Conservation (phyloP, 225 moss, liverwort and hornwort genomes). For the Marchantia paleacea region DNA sequence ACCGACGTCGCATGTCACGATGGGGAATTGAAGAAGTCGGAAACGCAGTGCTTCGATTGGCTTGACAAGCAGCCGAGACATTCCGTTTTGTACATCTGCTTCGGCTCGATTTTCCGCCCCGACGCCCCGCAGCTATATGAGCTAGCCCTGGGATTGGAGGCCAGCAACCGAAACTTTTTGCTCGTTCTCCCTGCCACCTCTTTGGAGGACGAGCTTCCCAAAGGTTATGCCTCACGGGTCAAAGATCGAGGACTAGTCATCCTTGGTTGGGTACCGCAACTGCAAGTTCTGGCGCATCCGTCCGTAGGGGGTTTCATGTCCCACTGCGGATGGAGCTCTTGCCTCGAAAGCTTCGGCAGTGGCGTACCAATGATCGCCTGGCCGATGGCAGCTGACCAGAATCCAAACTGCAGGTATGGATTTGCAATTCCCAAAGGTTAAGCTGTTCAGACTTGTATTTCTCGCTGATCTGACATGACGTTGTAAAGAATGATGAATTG, state of each 20-base stretch:
- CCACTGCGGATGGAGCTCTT: conserved; percentile 50
- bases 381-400: conserved; percentile 34
- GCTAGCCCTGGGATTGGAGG: conserved; percentile 1
- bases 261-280: conserved; percentile 32
- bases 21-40: neutral
- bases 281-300: conserved; percentile 30
- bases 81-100: conserved; percentile 8
- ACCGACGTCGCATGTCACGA: neutral
- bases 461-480: too few species aligned
- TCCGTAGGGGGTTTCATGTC: conserved; percentile 33
- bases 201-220: conserved; percentile 2
- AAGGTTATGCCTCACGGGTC: conserved; percentile 30
- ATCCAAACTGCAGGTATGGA: conserved; percentile 25
- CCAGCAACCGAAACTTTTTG: conserved; percentile 12
- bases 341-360: conserved; percentile 22
- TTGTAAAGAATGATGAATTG: too few species aligned
- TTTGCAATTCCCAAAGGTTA: too few species aligned
- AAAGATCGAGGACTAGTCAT: conserved; percentile 32
- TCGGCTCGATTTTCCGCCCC: neutral
- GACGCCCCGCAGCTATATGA: neutral
- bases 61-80: neutral
- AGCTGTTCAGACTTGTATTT: too few species aligned
- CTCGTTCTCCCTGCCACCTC: neutral
- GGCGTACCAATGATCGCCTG: conserved; percentile 43
- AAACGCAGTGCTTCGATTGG: neutral